Conservation (phyloP, 129 eudicot genomes). For the Arctium minus region DNA sequence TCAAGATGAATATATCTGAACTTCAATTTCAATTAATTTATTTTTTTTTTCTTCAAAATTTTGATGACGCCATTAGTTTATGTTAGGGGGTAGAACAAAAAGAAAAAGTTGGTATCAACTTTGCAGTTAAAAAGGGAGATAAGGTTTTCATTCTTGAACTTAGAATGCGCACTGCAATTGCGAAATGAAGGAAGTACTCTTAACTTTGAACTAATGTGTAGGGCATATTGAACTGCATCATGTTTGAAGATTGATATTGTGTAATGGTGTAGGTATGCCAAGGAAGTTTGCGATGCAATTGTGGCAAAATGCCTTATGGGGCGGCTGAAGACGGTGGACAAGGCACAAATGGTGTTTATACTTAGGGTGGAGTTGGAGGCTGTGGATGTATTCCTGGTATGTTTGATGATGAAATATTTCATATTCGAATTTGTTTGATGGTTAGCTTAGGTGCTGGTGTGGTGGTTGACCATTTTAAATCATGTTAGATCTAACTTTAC, state of each 20-base stretch:
- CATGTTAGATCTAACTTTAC: background rate
- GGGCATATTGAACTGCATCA: background rate
- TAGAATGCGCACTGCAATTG: background rate
- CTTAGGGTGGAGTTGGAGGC: too few species aligned
- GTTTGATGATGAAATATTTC: background rate
- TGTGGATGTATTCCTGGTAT: constrained; percentile 56
- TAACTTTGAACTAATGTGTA: background rate
- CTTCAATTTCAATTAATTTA: background rate
- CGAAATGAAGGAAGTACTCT: background rate
- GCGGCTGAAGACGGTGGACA: constrained; percentile 79
- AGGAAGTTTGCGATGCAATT: constrained; percentile 90
- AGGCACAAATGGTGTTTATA: too few species aligned
- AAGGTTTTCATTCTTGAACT: background rate
- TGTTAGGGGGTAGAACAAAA: background rate
- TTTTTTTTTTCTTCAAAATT: background rate
- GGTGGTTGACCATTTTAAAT: background rate
- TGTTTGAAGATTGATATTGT: constrained; percentile 5
- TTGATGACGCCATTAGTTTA: background rate
- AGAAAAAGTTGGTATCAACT: background rate
- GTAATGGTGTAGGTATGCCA: constrained; percentile 57
- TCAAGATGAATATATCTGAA: background rate
- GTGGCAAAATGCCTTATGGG: constrained; percentile 96
- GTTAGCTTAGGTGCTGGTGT: background rate
- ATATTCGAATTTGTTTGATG: background rate
- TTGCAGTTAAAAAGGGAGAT: too few species aligned